Base-by-base conservation (phyloP, 2,329 filamentous ascomycete species). In the Hyphodiscus sp. region DNA sequence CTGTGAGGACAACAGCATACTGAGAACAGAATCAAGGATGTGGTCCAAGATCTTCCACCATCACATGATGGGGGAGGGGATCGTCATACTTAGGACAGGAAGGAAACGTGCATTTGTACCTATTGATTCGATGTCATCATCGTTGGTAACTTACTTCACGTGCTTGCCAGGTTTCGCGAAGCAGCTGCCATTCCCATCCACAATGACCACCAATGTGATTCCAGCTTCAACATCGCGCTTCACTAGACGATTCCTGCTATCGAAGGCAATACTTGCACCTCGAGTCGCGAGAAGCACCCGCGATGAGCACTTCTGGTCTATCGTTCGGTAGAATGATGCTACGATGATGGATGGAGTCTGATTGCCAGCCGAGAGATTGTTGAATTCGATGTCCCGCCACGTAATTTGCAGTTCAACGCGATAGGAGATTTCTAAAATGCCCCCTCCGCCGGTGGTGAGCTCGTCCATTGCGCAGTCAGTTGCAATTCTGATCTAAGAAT, bases 401-500 rank as follows among this genome's bases (percentile, higher is more conserved):
- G 3, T 26, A 26, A 3, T 26, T 26, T 3, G 23, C 23, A 26
- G 29, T 16, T 23, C 49, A 33, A 42, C 45, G 29, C 52, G 55
- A 59, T 52, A 62, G 58, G 53, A 58, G 49, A 44, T 42, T 56
- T 47, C 42, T 20, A 57, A 49, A 45, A 69, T 69, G 67, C 62
- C 61, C 55, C 65, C 67, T 59, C 65, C 65, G 41, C 67, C 65
- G 41, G 60, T 64, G 50, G 68, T 69, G 60, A 58, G 63, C 49
- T 43, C 20, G 19, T 19, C 41, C 10, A 26, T 16, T 18, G 19
- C 15, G 45, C 15, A 20, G 49, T 15, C 18, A 48, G 41, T 20
- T 23, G 16, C 45, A 42, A 45, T 29, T 50, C 53, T 61, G 46
- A 65, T 49, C 29, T 48, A 23, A 18, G 44, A 52, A 26, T 16